phyloP scores from a whole-genome alignment of 345 rosid genomes.

The Populus ilicifolia region DNA sequence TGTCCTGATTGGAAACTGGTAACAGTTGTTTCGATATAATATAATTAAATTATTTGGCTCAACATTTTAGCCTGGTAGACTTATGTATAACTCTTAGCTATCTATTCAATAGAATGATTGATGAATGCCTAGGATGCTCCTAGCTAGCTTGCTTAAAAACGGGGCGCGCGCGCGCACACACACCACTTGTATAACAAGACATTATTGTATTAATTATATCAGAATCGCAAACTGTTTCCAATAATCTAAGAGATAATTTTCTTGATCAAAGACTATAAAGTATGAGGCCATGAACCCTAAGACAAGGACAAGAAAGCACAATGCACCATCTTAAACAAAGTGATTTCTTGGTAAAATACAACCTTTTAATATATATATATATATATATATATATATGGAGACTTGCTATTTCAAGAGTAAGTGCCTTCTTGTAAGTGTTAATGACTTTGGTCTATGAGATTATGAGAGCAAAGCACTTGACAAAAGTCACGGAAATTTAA shows the following conservation, averaged over 20 bases:
- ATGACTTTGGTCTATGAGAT: no score
- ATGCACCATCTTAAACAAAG: not conserved
- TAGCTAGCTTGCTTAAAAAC: constrained; percentile 15
- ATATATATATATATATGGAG: not conserved
- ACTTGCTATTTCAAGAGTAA: no score
- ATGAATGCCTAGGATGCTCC: constrained; percentile 32
- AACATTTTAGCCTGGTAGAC: no score
- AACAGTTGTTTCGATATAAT: no score
- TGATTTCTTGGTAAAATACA: not conserved
- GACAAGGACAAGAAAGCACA: not conserved
- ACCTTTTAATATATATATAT: not conserved
- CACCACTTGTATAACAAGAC: constrained; percentile 5
- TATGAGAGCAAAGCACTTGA: no score
- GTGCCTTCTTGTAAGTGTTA: no score
- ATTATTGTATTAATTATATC: not conserved
- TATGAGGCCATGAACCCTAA: not conserved
- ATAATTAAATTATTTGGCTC: no score
- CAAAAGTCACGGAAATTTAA: no score
- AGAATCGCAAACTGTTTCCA: constrained; percentile 6
- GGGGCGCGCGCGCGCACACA: constrained; percentile 8
- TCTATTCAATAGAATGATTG: not conserved
- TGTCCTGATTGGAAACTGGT: no score
- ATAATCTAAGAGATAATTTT: not conserved
- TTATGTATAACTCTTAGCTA: no score
- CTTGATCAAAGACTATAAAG: no score